Evolutionary conservation across 225 moss, liverwort and hornwort species (phyloP), one percentile per base, ranked within the genome.

Genomic region (Bryoerythrophyllum caledonicum): DNA sequence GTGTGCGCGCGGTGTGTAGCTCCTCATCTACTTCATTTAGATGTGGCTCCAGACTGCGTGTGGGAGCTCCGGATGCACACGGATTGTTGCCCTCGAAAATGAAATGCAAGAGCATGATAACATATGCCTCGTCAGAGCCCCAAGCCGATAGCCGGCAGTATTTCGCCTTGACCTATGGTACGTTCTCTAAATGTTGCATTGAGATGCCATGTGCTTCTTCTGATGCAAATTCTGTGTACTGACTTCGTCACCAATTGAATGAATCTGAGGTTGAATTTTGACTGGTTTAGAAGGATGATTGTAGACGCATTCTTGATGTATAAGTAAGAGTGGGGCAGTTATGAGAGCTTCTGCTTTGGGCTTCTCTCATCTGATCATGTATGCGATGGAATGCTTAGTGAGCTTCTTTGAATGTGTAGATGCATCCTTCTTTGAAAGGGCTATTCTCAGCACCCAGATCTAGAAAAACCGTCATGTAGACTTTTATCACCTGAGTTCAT

Each of bases 131-230:
- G 21, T 60, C 32, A 6, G 52, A 72, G 53, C 30, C 81, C 49
- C 60, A 67, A 60, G 67, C 71, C 28, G 32, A 51, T 24, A 76
- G 40, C 41, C 61, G 52, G 65, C 76, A 81, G 60, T 81, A 81
- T 72, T 81, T 76, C 60, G 76, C 72, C 59, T 59, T 81, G 57
- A 81, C 60, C 9, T 81, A 81, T 72, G 76, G 81, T 81, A 72
- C 21, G 72, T 40, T 72, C 26, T 65, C 44, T 24, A 7, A 2
- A 23, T 3, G 6, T 25, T 8, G 34, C 37, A 41, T 21, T 38
- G 32, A 24, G 7, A 34, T 56, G 20, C 48, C 16, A 72, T 25
- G 27, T 28, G 9, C 57, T 41, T 26, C 8, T 21, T 52, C 24
- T 65, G 16, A 34, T 14, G 23, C 48, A 20, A 32, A 34, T 25